Evolutionary conservation across 129 eudicot genomes (phyloP), one percentile per base, ranked within the genome.

Genomic region (Rutidosis leptorrhynchoides): DNA sequence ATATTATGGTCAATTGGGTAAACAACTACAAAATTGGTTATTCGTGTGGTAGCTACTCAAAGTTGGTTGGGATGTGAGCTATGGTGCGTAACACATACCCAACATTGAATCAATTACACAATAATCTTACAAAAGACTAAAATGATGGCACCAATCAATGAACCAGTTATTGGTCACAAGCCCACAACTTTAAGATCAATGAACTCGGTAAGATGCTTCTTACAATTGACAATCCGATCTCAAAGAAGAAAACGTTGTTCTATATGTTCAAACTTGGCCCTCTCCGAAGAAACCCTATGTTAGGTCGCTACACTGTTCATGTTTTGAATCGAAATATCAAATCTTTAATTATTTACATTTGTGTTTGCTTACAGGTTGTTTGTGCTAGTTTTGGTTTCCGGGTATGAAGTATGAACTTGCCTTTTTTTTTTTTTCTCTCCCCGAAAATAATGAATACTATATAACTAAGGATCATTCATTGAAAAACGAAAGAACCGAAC

Each of bases 21-120:
- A 57, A 69, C 7, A 30, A n/a, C 45, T 61, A 72, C 84, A 91
- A 96, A 78, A 74, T 56, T 83, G 94, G 67, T 42, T 76, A 62
- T 73, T 91, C 2, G 86, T 83, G 10, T 91, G 97, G 97, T 96
- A 91, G 77, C 74, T 91, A 25, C 85, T 94, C 6, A 96, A 87
- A 21, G 89, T 91, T 20, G 96, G 94, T 19, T 91, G 97, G 97
- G 96, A 85, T 49, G 96, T 87, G 65, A 83, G 83, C 78, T 87
- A 87, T 73, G 70, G 88, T 67, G 93, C 90, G 1, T 94, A 91
- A 58, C 87, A 60, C 25, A 80, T 79, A 29, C 96, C 96, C 0
- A 75, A 76, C 58, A 51, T 63, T 20, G 90, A 77, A 72, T 80
- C 46, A 76, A 75, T 56, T 87, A 91, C 78, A 81, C 88, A 5